Conservation (phyloP, 179 eudicot species). For the Nepenthes alata region DNA sequence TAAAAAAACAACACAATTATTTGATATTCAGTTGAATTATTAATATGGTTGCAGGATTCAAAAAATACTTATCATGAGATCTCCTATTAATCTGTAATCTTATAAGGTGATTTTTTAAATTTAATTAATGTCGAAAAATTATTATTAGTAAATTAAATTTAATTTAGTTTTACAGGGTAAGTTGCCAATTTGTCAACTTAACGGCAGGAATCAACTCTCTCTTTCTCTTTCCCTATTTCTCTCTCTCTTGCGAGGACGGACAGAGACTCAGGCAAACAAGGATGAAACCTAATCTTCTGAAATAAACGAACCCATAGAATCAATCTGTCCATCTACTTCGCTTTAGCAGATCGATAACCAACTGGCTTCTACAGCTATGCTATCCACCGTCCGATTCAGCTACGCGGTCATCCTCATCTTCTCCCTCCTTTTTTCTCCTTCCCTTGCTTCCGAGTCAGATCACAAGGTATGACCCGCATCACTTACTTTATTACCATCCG, state of each 20-base stretch:
- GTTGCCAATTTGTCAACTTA: too few relatives aligned
- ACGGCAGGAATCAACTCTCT: too few relatives aligned
- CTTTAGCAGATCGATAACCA: conserved; percentile 16
- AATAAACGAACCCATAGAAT: neutral
- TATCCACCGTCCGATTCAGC: conserved; percentile 32
- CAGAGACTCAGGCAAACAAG: conserved; percentile 11
- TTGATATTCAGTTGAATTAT: too few relatives aligned
- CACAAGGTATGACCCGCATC: conserved; percentile 37
- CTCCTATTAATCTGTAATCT: too few relatives aligned
- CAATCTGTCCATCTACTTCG: neutral
- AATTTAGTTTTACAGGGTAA: too few relatives aligned
- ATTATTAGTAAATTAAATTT: too few relatives aligned
- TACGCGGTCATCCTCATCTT: conserved; percentile 21
- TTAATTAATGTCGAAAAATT: too few relatives aligned
- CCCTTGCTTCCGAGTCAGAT: conserved; percentile 54
- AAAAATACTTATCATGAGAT: too few relatives aligned
- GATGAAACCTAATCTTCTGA: neutral
- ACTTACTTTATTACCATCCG: neutral
- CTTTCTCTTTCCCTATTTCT: neutral
- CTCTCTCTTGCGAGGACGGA: neutral
- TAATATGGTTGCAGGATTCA: too few relatives aligned
- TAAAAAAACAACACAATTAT: too few relatives aligned
- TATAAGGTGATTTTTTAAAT: too few relatives aligned
- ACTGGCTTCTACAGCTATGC: conserved; percentile 23
- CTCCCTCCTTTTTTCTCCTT: conserved; percentile 28